Evolutionary conservation across 148 eudicot genomes (phyloP), one percentile per base, ranked within the genome.

Genomic region (Nepenthes gracilis): DNA sequence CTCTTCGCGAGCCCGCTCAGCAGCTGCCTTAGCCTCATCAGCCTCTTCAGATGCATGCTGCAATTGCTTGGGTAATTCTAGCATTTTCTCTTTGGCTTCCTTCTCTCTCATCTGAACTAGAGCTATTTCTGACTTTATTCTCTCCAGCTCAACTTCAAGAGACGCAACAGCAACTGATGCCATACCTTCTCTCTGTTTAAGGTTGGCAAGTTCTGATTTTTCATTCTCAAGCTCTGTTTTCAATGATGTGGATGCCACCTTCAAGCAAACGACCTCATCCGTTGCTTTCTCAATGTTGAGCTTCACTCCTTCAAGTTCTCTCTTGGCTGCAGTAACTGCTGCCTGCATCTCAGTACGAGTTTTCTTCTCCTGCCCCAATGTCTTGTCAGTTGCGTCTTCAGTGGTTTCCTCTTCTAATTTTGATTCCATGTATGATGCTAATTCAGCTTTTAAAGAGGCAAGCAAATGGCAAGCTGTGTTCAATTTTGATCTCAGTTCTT

Each of bases 181-280:
- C 89, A 84, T 88, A 7, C 95, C 96, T 78, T 93, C 95, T 64
- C 89, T 75, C 67, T 88, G 91, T 68, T 68, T 81, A n/a, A 92
- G 74, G 54, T 73, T 60, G 32, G 75, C 64, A 0, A 88, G 78
- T 45, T 81, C 85, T 7, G 69, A 47, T 63, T 84, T 84, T 54
- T 92, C 94, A 5, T 64, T 78, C 43, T 93, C 99, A 12, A 93
- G 77, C 66, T 89, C 92, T 1, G 74, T 35, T 66, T 89, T 81
- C 59, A 93, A 68, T 15, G 96, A 82, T 11, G 72, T 70, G 49
- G 95, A 81, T 0, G 89, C 89, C 55, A 73, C 69, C 75, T 86
- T 89, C 61, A 93, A 69, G 58, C 65, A 71, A 52, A 70, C 80
- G 2, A 84, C 90, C 62, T 89, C 96, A 6, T 72, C 81, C 0